Percentiles rank a stretch among this genome's conserved stretches.
Evolutionary conservation across 306 rosid species (phyloP).

Genomic region (Malus domestica): ASM211411v1 NC_041802.1:32263001-32263500

Average conservation of each 20-base stretch:
- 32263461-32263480: not conserved
- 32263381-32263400: not conserved
- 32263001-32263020: conserved; percentile 65
- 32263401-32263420: not conserved
- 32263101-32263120: conserved; percentile 48
- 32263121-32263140: conserved; percentile 83
- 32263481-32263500: not conserved
- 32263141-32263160: conserved; percentile 65
- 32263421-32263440: conserved; percentile 45
- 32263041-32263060: conserved; percentile 49
- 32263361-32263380: not conserved
- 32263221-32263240: conserved; percentile 80
- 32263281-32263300: conserved; percentile 65
- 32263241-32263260: conserved; percentile 90
- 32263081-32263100: no score
- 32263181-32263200: conserved; percentile 53
- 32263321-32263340: conserved; percentile 53
- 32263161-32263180: conserved; percentile 37
- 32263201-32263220: conserved; percentile 93
- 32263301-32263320: conserved; percentile 49
- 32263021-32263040: conserved; percentile 50
- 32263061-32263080: conserved; percentile 66
- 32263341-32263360: conserved; percentile 32
- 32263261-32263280: conserved; percentile 73
- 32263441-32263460: conserved; percentile 31